Conservation (phyloP, 805 yeast species). For the Saccharomycopsis amapae region DNA sequence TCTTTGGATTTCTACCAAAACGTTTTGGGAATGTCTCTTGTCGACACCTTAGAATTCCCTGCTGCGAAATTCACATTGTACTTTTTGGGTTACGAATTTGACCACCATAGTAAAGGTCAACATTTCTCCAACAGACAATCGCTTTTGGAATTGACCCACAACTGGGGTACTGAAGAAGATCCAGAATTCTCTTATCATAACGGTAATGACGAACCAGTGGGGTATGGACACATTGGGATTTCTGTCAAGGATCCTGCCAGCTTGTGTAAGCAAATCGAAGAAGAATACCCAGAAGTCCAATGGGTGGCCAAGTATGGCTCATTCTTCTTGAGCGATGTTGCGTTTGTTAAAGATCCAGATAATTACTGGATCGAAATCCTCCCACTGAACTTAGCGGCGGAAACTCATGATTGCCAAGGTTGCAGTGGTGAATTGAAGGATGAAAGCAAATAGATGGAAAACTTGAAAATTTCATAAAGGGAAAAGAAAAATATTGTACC, state of each 20-base stretch:
- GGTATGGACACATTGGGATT: constrained; percentile 83
- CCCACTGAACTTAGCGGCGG: constrained; percentile 31
- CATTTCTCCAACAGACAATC: constrained; percentile 49
- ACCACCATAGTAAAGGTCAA: constrained; percentile 26
- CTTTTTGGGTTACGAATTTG: constrained; percentile 64
- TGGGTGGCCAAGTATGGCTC: constrained; percentile 55
- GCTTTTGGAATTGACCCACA: constrained; percentile 83
- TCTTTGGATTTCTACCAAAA: constrained; percentile 75
- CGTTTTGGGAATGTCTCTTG: constrained; percentile 72
- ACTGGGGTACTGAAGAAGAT: constrained; percentile 91
- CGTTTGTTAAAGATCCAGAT: constrained; percentile 82
- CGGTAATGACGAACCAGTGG: constrained; percentile 73
- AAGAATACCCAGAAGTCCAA: constrained; percentile 36
- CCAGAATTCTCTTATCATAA: constrained; percentile 70
- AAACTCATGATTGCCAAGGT: constrained; percentile 15
- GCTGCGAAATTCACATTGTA: constrained; percentile 78
- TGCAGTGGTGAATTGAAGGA: constrained; percentile 12
- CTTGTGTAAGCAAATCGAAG: constrained; percentile 43
- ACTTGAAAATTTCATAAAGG: no score
- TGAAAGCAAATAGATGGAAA: neutral
- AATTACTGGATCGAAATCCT: constrained; percentile 78
- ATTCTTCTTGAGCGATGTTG: constrained; percentile 53
- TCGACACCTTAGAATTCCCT: constrained; percentile 48
- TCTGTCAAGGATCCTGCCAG: constrained; percentile 54
- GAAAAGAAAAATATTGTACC: no score